Evolutionary conservation across 192 early-diverging fungal genomes (phyloP), one percentile per base, ranked within the genome.

Genomic region (Entomortierella lignicola): DNA sequence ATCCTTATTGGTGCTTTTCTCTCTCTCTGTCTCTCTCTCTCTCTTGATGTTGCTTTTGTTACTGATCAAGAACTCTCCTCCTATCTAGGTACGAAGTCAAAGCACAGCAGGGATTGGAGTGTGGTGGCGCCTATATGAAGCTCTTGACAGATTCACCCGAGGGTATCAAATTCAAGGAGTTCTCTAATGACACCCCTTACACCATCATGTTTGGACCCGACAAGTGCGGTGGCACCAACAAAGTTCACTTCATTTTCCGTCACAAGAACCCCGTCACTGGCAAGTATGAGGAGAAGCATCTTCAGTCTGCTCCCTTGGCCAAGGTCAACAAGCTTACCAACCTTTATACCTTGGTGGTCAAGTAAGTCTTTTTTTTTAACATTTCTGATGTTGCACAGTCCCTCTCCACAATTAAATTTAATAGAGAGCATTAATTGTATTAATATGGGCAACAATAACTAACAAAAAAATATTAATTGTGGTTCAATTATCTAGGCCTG

Each of bases 81-180:
- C 12, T 30, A 13, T 31, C 43, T 41, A 84, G 83, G 69, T 95
- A 96, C 48, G 83, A 98, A 70, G 94, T 96, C 81, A 98, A 98
- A 83, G 87, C 94, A 30, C 92, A 93, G 63, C 87, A 92, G 68
- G 91, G 91, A 47, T 82, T 93, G 51, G 93, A 95, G 77, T 98
- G 96, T 81, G 96, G 95, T 54, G 96, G 96, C 39, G 96, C 96
- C 4, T 98, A 98, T 85, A 81, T 94, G 72, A 97, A 97, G 86
- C 88, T 97, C 27, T 81, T 97, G 55, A 92, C 91, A 13, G 69
- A 85, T 44, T 81, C 86, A 21, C 87, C 91, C 60, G 77, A 81
- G 39, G 68, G 71, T 18, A 91, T 93, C 71, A 85, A 85, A 44
- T 87, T 90, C 63, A 85, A 80, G 32, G 84, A 93, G 60, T 94